Conservation (phyloP, 805 yeast genomes). For the Ogataea pini region DNA sequence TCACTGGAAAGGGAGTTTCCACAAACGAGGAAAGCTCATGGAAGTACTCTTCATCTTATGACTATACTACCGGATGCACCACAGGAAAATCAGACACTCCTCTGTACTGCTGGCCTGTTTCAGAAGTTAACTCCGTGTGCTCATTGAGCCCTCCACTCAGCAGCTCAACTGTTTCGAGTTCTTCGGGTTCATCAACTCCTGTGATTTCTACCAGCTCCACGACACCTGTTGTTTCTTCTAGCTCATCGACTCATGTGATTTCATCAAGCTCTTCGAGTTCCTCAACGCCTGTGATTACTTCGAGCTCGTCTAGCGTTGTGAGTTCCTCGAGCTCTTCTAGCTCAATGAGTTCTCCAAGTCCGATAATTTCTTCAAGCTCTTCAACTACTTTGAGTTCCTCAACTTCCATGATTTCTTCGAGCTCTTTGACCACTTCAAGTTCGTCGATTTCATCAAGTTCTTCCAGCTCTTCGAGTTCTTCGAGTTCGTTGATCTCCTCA, state of each 20-base stretch:
- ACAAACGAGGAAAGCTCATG: slow-evolving; percentile 15
- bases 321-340: background rate
- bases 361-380: no score
- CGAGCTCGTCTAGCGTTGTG: background rate
- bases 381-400: background rate
- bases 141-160: background rate
- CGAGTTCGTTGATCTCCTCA: background rate
- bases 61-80: slow-evolving; percentile 31
- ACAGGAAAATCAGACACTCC: slow-evolving; percentile 33
- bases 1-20: slow-evolving; percentile 24
- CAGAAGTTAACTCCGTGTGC: background rate
- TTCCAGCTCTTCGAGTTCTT: background rate
- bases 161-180: background rate
- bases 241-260: background rate
- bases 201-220: background rate
- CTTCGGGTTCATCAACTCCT: background rate
- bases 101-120: slow-evolving; percentile 26
- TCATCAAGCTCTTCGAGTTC: background rate
- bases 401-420: background rate
- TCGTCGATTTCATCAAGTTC: background rate
- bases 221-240: background rate
- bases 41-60: slow-evolving; percentile 22
- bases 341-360: background rate
- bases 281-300: background rate
- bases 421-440: background rate